phyloP scores from a whole-genome alignment of 805 yeast species.

The Metschnikowia picachoensis region DNA sequence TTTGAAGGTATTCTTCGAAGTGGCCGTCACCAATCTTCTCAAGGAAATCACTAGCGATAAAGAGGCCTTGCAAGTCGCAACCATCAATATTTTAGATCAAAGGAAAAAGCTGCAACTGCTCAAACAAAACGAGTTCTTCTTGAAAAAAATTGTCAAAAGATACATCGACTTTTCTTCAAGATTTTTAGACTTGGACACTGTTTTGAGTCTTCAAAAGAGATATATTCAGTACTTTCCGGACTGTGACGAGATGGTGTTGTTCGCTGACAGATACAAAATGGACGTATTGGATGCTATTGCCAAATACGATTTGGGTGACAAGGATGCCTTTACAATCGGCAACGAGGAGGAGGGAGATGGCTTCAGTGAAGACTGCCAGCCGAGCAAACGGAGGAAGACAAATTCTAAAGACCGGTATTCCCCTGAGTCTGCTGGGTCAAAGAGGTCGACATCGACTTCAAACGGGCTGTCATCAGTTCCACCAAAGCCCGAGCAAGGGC shows the following conservation, averaged over 20 bases:
- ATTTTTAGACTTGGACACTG: conserved; percentile 66
- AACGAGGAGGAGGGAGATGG: conserved; percentile 8
- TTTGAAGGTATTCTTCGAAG: conserved; percentile 79
- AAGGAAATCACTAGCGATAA: conserved; percentile 28
- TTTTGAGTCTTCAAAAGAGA: conserved; percentile 61
- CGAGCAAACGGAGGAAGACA: conserved; percentile 16
- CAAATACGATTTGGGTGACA: conserved; percentile 32
- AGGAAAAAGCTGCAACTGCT: conserved; percentile 15
- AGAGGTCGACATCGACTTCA: not conserved
- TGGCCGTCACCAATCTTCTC: conserved; percentile 55
- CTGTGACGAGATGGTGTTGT: conserved; percentile 41
- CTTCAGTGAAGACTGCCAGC: conserved; percentile 11
- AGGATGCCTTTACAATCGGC: conserved; percentile 4
- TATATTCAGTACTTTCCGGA: conserved; percentile 64
- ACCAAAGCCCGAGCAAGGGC: conserved; percentile 5
- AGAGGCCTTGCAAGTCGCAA: conserved; percentile 15
- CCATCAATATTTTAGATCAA: conserved; percentile 15
- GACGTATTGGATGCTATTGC: conserved; percentile 35
- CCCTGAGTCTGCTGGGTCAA: conserved; percentile 8
- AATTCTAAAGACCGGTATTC: conserved; percentile 9
- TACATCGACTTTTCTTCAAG: conserved; percentile 67
- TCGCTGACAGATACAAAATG: conserved; percentile 37
- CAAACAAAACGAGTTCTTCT: conserved; percentile 21
- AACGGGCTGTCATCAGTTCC: conserved; percentile 4
- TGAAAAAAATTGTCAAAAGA: conserved; percentile 33